These are phyloP conservation scores for Testicularia cyperi DNA, from an alignment of 1,284 basidiomycete species.

Conservation along the genomic window DNA sequence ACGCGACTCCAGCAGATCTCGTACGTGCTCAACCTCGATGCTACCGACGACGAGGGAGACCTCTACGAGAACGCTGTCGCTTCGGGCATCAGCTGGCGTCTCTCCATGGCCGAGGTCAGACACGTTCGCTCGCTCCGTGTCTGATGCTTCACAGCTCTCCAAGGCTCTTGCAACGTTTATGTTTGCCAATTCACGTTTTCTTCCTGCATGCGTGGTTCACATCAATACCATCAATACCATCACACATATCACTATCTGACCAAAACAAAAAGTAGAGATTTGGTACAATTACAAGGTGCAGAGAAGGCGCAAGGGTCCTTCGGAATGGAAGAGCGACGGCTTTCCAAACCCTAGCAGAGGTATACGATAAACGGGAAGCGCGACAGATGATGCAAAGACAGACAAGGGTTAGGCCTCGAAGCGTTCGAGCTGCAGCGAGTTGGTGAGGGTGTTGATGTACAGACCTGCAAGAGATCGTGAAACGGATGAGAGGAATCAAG, in stretches of 20 bases:
- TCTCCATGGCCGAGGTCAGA: slow-evolving; percentile 47
- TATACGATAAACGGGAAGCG: slow-evolving; percentile 3
- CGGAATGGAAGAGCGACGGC: no score
- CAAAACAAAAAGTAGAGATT: no score
- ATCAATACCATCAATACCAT: no score
- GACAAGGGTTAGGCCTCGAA: slow-evolving; percentile 6
- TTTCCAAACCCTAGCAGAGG: slow-evolving; percentile 2
- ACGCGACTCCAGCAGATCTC: slow-evolving; percentile 87
- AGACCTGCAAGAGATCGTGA: background rate
- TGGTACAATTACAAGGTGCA: no score
- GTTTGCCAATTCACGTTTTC: no score
- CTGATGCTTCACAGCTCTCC: no score
- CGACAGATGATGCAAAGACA: background rate
- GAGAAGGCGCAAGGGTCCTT: no score
- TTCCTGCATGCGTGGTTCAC: no score
- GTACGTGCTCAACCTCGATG: slow-evolving; percentile 85
- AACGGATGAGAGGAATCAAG: background rate
- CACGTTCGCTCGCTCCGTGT: slow-evolving; percentile 22
- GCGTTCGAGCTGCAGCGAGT: slow-evolving; percentile 24
- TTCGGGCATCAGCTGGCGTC: slow-evolving; percentile 47
- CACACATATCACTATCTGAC: no score
- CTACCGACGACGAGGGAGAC: slow-evolving; percentile 75
- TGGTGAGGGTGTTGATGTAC: slow-evolving; percentile 33
- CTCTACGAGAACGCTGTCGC: slow-evolving; percentile 43
- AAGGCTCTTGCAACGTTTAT: no score